Evolutionary conservation across 164 flowering plant genomes (phyloP), one percentile per base, ranked within the genome.

Genomic region (Chimonanthus salicifolius): DNA sequence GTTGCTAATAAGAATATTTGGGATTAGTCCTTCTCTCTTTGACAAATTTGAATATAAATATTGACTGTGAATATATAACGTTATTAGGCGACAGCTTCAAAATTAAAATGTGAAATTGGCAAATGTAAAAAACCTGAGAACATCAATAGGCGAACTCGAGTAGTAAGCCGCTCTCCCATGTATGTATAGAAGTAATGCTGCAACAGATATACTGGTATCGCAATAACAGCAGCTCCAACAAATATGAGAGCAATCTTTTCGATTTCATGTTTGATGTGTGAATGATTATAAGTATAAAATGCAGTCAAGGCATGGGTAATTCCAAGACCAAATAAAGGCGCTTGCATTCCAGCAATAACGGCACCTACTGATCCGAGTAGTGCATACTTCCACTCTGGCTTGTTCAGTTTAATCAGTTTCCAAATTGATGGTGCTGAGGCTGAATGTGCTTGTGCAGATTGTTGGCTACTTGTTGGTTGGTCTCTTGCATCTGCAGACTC

Each of bases 361-460:
- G 98, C 89, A 62, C 96, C 96, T 1, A 88, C 49, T 58, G 91
- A 87, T 4, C 94, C 96, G 65, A 88, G 83, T 43, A 88, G 48
- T 49, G 94, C 92, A 74, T 71, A 85, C 2, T 87, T 90, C 94
- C 94, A 87, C 71, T 92, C 98, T 1, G 90, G 88, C 16, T 82
- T 80, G 77, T 86, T 89, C 65, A 90, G 72, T 71, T 79, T 83
- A 63, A 89, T 65, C 45, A 90, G 78, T 69, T 88, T 86, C 80
- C 77, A 75, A n/a, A 90, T 69, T 43, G 88, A 82, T 51, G 90
- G 78, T 68, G 78, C n/a, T 51, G 84, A 70, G 54, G 72, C 72
- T 46, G 71, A 64, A 64, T 47, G 72, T 46, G 75, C 6, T 62
- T 64, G 43, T 18, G 47, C 54, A 48, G 20, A 5, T 21, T 64